Percentiles rank a stretch among this genome's conserved stretches.
phyloP scores from a whole-genome alignment of 139 green algal species.

The Coelastrella sp. region DNA sequence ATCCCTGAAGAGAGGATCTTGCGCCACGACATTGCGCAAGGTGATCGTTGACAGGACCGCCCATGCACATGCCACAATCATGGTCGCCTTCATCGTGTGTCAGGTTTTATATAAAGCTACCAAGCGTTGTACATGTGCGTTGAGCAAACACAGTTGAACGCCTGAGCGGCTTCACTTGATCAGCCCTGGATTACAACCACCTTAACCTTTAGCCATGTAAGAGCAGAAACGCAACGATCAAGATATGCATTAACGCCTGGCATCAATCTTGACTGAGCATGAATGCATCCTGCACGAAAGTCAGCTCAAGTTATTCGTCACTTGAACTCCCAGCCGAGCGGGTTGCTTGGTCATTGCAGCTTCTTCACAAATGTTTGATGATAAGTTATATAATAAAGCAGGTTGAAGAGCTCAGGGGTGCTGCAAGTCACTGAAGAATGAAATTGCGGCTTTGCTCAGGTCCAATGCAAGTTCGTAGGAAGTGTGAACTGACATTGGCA shows the following conservation, averaged over 20 bases:
- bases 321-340: conserved; percentile 1
- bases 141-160: too few species aligned
- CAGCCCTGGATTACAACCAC: too few species aligned
- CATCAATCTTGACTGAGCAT: too few species aligned
- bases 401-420: too few species aligned
- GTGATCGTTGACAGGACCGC: neutral
- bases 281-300: neutral
- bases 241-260: too few species aligned
- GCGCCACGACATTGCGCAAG: neutral
- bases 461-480: neutral
- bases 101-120: too few species aligned
- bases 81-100: neutral
- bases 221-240: too few species aligned
- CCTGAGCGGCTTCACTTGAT: too few species aligned
- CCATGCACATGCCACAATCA: neutral
- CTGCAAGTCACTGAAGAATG: neutral
- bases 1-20: conserved; percentile 1
- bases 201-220: too few species aligned
- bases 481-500: neutral
- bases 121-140: too few species aligned
- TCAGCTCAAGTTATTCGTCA: conserved; percentile 1
- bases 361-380: neutral
- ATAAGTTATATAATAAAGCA: too few species aligned
- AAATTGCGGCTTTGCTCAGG: neutral
- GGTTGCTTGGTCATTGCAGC: neutral